phyloP scores from a whole-genome alignment of 495 filamentous ascomycete genomes.

The Aspergillus avenaceus region DNA sequence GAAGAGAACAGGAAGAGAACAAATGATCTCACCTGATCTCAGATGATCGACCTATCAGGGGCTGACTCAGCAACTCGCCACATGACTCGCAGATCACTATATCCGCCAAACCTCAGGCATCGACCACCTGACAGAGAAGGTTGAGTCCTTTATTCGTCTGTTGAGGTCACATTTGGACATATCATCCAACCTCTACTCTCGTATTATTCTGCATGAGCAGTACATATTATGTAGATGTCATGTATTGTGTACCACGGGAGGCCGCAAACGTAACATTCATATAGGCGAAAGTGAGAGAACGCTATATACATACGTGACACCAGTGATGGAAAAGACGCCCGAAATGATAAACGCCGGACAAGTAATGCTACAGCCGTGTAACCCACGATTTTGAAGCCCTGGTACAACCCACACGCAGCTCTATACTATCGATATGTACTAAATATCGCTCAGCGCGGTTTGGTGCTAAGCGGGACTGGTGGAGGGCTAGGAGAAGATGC shows the following conservation, averaged over 20 bases:
- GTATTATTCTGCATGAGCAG: too few species aligned
- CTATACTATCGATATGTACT: not conserved
- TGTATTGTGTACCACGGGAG: too few species aligned
- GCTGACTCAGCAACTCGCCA: not conserved
- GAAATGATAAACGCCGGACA: not conserved
- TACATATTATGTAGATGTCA: too few species aligned
- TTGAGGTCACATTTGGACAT: too few species aligned
- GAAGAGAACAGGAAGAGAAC: too few species aligned
- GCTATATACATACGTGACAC: not conserved
- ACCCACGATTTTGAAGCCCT: not conserved
- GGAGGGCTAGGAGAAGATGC: constrained; percentile 30
- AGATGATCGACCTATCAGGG: too few species aligned
- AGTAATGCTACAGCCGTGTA: not conserved
- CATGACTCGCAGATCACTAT: not conserved
- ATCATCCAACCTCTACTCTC: too few species aligned
- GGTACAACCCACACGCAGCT: not conserved
- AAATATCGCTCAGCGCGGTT: constrained; percentile 35
- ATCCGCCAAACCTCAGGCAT: too few species aligned
- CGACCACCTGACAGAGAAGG: too few species aligned
- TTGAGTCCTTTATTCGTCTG: too few species aligned
- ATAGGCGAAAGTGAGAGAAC: not conserved
- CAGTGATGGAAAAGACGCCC: not conserved
- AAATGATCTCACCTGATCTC: too few species aligned
- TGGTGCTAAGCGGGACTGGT: constrained; percentile 37
- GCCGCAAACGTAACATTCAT: too few species aligned